Base-by-base conservation (phyloP, 805 yeast species). In the Sungouiozyma intestinalis region DNA sequence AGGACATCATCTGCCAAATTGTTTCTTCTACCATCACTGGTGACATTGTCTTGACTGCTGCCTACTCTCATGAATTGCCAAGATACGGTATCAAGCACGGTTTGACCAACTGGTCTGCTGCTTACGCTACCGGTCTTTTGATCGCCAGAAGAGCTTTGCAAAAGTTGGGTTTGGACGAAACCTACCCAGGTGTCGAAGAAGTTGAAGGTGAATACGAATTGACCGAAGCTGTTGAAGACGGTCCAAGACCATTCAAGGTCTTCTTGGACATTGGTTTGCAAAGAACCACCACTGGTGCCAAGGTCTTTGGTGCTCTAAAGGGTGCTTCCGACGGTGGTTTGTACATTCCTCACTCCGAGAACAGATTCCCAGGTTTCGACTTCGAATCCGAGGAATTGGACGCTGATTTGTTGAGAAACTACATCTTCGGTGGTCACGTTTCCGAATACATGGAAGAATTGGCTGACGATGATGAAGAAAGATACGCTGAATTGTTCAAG, bases 311-410 rank as follows among this genome's bases (percentile, higher is more conserved):
- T 85, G 97, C 92, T 67, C 77, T 92, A 67, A 92, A 92, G 83
- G 98, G 98, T 84, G 98, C 98, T 66, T 90, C 97, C 54, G 98
- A 92, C 71, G 98, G 98, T 85, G 98, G 98, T 64, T 78, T 92
- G 65, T 86, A 84, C 88, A 77, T 92, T 68, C 98, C 98, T 60
- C 98, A 92, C 88, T 86, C 95, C 62, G 85, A 95, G 68, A 88
- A 88, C 81, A 88, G 98, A 83, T 92, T 88, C 95, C 98, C 98
- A 74, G 98, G 98, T 77, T 92, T 90, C 94, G 98, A 92, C 73
- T 85, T 90, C 64, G 98, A 92, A 79, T 66, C 82, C 63, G 95
- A 92, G 78, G 98, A 92, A 77, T 81, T 92, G 64, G 98, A 92
- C 68, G 86, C 96, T 63, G 98, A 92, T 69, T 72, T 79, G 60